Evolutionary conservation across 805 yeast genomes (phyloP), one percentile per base, ranked within the genome.

Genomic region (Saturnispora kantuleensis): DNA sequence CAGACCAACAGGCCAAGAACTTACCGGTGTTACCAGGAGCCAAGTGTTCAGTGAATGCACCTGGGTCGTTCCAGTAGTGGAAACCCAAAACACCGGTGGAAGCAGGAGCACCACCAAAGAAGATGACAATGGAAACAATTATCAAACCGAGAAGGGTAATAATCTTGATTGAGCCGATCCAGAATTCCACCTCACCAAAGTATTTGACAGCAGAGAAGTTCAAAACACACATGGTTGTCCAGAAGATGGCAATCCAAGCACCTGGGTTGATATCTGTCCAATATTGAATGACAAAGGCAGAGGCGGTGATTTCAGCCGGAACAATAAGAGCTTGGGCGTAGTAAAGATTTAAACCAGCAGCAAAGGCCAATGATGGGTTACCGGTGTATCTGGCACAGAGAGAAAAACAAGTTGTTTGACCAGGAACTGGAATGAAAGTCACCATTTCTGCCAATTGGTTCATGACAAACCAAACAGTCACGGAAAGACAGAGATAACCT

Each of bases 101-200:
- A 13, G 37, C 46, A 7, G 84, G 84, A 33, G 76, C 81, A 51
- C 83, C 84, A 44, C 84, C 85, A 56, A 77, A 73, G 45, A 76
- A 74, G 48, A 79, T 73, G 17, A 74, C 70, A 54, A 74, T 60
- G 47, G 79, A 73, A 35, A 72, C 60, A 35, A 79, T 59, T 47
- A 80, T 74, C 42, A 79, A 65, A 13, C 86, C 85, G 15, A 76
- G 55, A 53, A 83, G 73, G 28, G 82, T 71, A 28, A 80, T 46
- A n/a, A 83, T 77, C 58, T 82, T 83, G 56, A 81, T 65, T n/a
- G 72, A 54, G 0, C 84, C 77, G 47, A 77, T 69, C 81, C 80
- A 81, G 60, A 77, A 83, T 47, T 77, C 84, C 35, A 72, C 66
- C 56, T 74, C 80, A 41, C 66, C 69, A 40, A 58, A 64, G 18